Percentiles rank a stretch among this genome's conserved stretches.
Conservation (phyloP, 1,284 basidiomycete genomes). For the Rhizoctonia solani region DNA sequence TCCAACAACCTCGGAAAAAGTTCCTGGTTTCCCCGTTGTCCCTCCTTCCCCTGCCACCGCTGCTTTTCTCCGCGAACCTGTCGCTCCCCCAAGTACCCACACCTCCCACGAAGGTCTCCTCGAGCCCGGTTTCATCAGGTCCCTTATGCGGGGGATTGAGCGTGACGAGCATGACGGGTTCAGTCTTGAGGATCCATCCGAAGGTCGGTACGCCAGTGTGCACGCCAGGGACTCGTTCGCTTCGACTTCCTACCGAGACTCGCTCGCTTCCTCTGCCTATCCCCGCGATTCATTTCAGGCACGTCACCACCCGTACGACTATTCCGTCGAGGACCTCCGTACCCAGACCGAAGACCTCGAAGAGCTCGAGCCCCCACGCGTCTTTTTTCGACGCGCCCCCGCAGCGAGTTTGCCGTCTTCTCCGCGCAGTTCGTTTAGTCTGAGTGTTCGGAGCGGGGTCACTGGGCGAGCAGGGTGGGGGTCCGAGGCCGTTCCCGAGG, state of each 20-base stretch:
- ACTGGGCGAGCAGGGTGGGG: neutral
- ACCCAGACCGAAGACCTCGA: neutral
- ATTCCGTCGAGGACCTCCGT: neutral
- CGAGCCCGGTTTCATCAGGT: slow-evolving; percentile 21
- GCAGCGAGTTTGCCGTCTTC: slow-evolving; percentile 20
- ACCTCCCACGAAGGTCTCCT: slow-evolving; percentile 18
- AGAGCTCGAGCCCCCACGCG: neutral
- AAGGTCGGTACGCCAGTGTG: too few species aligned
- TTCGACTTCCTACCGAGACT: too few species aligned
- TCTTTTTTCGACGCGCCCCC: neutral
- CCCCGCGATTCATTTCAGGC: neutral
- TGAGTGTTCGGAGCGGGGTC: slow-evolving; percentile 21
- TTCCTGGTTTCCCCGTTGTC: slow-evolving; percentile 9
- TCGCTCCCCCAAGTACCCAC: slow-evolving; percentile 10
- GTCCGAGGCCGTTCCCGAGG: slow-evolving; percentile 2
- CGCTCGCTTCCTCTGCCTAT: neutral
- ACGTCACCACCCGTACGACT: neutral
- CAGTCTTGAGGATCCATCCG: neutral
- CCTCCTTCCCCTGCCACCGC: slow-evolving; percentile 12
- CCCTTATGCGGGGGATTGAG: slow-evolving; percentile 18
- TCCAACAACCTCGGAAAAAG: too few species aligned
- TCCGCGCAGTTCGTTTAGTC: slow-evolving; percentile 20
- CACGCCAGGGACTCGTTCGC: too few species aligned
- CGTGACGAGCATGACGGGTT: neutral
- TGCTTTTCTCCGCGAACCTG: slow-evolving; percentile 2